These are phyloP conservation scores for Onygenales sp. DNA, from an alignment of 2,329 filamentous ascomycete genomes.

Conservation along the genomic window DNA sequence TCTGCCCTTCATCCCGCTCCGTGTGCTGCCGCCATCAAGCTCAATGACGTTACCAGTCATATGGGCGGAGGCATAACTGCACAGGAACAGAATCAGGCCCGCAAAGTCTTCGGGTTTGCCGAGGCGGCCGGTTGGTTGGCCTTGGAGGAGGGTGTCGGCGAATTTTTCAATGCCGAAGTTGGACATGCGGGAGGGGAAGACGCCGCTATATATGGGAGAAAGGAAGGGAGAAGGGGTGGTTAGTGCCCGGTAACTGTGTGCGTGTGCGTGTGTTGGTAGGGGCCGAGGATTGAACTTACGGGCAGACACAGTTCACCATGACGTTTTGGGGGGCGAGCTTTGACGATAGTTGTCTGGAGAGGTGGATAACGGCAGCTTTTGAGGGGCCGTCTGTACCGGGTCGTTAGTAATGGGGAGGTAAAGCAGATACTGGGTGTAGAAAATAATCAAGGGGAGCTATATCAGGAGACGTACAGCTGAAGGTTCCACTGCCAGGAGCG, in stretches of 20 bases:
- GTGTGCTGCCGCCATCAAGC: constrained; percentile 38
- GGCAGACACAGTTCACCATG: constrained; percentile 35
- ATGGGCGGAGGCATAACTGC: constrained; percentile 31
- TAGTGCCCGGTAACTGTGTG: too few species aligned
- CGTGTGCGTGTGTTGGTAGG: neutral
- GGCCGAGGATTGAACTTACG: neutral
- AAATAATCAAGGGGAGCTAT: constrained; percentile 1
- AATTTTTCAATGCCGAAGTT: constrained; percentile 34
- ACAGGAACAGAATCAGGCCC: constrained; percentile 37
- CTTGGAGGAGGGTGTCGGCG: constrained; percentile 29
- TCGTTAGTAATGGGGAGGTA: neutral
- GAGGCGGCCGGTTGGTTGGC: constrained; percentile 38
- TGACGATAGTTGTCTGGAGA: constrained; percentile 31
- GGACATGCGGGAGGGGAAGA: constrained; percentile 36
- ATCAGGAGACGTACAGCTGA: constrained; percentile 18
- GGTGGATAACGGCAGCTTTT: constrained; percentile 35
- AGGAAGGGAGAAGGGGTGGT: too few species aligned
- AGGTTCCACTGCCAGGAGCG: constrained; percentile 33
- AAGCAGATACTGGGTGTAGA: neutral
- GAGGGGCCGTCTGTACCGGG: constrained; percentile 24
- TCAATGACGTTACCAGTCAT: constrained; percentile 41
- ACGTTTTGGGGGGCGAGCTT: constrained; percentile 34
- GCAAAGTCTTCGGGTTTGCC: constrained; percentile 41
- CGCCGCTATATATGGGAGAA: constrained; percentile 16
- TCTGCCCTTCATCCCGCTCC: constrained; percentile 31